phyloP scores from a whole-genome alignment of 257 asterid species.

The Eucommia ulmoides region DNA sequence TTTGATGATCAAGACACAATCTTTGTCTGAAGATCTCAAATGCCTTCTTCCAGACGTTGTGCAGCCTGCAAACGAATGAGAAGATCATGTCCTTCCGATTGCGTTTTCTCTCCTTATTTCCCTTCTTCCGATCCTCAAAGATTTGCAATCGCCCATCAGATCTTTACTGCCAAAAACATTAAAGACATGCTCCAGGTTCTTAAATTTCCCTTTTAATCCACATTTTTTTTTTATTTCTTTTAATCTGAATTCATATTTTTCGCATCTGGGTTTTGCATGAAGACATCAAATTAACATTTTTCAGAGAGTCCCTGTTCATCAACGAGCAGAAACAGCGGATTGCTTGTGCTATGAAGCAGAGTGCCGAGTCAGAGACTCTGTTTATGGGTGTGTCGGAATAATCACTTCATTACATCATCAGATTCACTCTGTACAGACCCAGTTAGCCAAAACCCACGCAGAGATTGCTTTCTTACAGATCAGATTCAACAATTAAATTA shows the following conservation, averaged over 20 bases:
- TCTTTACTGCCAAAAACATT: constrained; percentile 68
- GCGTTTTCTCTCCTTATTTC: constrained; percentile 60
- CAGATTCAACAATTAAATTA: no score
- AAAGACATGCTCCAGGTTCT: constrained; percentile 56
- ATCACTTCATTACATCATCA: constrained; percentile 32
- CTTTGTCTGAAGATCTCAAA: constrained; percentile 3
- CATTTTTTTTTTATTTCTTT: neutral
- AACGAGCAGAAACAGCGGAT: constrained; percentile 41
- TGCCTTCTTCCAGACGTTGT: constrained; percentile 49
- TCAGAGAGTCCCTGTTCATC: constrained; percentile 42
- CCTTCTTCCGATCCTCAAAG: constrained; percentile 53
- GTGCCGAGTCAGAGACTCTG: constrained; percentile 46
- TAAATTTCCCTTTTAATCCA: constrained; percentile 1
- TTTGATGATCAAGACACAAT: constrained; percentile 13
- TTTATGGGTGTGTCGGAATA: constrained; percentile 51
- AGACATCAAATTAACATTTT: neutral
- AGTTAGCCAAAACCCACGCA: constrained; percentile 40
- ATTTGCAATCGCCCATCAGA: constrained; percentile 47
- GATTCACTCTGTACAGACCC: constrained; percentile 22
- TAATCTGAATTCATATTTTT: neutral
- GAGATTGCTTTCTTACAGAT: no score
- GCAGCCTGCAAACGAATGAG: constrained; percentile 76
- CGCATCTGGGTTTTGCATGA: neutral
- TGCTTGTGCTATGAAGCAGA: constrained; percentile 47
- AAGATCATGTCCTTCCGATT: constrained; percentile 52